Percentiles rank a stretch among this genome's conserved stretches.
phyloP scores from a whole-genome alignment of 2,329 filamentous ascomycete species.

The Helotiales sp. region DNA sequence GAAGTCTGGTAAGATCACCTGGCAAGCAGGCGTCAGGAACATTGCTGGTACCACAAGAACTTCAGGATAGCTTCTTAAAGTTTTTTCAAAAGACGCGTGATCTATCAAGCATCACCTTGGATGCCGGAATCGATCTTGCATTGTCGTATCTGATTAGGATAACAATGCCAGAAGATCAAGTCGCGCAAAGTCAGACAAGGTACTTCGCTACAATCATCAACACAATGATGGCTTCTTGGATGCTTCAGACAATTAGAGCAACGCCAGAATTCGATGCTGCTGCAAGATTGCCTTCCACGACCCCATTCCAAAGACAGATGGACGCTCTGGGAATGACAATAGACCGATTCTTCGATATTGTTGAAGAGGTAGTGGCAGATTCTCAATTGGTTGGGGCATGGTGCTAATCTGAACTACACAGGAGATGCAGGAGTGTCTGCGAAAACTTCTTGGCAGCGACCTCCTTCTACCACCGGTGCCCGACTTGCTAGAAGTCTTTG shows the following conservation, averaged over 20 bases:
- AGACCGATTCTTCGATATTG: background rate
- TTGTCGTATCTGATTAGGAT: background rate
- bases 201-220: background rate
- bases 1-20: background rate
- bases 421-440: no score
- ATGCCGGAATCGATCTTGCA: background rate
- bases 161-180: background rate
- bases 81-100: background rate
- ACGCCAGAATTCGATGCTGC: background rate
- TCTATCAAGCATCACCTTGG: background rate
- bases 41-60: background rate
- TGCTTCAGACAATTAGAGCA: background rate
- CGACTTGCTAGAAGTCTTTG: no score
- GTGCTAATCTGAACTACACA: no score
- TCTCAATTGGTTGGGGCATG: no score
- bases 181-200: background rate
- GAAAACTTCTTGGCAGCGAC: no score
- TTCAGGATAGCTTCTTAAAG: background rate
- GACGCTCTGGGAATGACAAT: background rate
- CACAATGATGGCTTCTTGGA: background rate
- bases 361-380: slow-evolving; percentile 1
- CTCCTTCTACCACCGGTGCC: no score
- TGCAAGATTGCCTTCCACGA: background rate
- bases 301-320: background rate
- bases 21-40: background rate